phyloP scores from a whole-genome alignment of 2,329 filamentous ascomycete species.

The Trichoderma breve region DNA sequence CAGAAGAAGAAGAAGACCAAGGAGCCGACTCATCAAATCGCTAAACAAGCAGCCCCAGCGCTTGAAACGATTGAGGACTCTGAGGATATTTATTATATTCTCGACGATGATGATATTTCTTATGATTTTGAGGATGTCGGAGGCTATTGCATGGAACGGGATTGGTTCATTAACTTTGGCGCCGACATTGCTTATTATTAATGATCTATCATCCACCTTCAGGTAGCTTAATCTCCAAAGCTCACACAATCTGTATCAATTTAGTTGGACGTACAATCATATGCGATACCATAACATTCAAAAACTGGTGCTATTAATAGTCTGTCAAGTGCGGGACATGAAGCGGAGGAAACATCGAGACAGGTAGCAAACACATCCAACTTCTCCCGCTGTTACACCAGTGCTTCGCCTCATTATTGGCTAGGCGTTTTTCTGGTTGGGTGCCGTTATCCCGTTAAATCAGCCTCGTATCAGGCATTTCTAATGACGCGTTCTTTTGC shows the following conservation, averaged over 20 bases:
- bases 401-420: not conserved
- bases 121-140: not conserved
- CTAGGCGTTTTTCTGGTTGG: not conserved
- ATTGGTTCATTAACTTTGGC: not conserved
- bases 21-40: not conserved
- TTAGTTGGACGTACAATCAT: not conserved
- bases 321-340: not conserved
- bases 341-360: not conserved
- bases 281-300: not conserved
- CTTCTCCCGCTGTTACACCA: not conserved
- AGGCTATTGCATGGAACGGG: not conserved
- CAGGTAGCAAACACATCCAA: not conserved
- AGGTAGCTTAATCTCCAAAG: not conserved
- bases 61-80: not conserved
- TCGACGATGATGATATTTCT: not conserved
- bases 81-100: not conserved
- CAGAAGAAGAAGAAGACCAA: not conserved
- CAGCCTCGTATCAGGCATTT: not conserved
- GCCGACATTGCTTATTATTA: not conserved
- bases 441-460: not conserved
- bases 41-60: not conserved
- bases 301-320: not conserved
- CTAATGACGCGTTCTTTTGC: not conserved
- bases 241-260: not conserved
- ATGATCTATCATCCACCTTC: not conserved